These are phyloP conservation scores for Spathaspora hagerdaliae DNA, from an alignment of 805 yeast genomes.

Conservation along the genomic window DNA sequence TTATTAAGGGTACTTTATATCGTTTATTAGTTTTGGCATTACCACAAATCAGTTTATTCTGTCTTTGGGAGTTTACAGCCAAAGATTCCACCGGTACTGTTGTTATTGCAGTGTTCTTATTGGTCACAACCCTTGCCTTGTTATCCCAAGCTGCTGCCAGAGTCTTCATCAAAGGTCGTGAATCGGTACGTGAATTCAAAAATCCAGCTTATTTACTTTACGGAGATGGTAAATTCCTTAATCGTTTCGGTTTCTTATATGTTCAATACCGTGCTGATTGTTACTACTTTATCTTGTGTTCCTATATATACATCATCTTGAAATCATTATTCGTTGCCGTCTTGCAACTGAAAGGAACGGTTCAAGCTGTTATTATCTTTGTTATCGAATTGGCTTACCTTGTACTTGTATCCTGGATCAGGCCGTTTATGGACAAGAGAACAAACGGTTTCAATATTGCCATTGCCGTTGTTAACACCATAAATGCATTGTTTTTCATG, in stretches of 20 bases:
- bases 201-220: conserved; percentile 90
- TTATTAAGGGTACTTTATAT: conserved; percentile 85
- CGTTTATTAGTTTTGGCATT: conserved; percentile 79
- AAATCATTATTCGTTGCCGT: conserved; percentile 85
- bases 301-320: conserved; percentile 61
- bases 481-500: conserved; percentile 82
- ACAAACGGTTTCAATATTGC: conserved; percentile 91
- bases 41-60: conserved; percentile 78
- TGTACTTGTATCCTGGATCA: conserved; percentile 56
- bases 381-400: conserved; percentile 72
- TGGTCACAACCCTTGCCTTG: conserved; percentile 54
- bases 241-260: conserved; percentile 88
- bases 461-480: conserved; percentile 71
- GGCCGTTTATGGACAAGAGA: conserved; percentile 93
- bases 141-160: conserved; percentile 69
- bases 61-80: conserved; percentile 85
- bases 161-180: conserved; percentile 71
- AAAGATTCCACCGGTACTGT: conserved; percentile 81
- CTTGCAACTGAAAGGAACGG: conserved; percentile 75
- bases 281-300: conserved; percentile 74
- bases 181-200: conserved; percentile 66
- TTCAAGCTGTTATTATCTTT: conserved; percentile 74
- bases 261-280: conserved; percentile 86
- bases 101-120: conserved; percentile 71
- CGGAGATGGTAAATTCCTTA: conserved; percentile 77